Conservation (phyloP, 176 grass and related monocot genomes). For the Carex scoparia region DNA sequence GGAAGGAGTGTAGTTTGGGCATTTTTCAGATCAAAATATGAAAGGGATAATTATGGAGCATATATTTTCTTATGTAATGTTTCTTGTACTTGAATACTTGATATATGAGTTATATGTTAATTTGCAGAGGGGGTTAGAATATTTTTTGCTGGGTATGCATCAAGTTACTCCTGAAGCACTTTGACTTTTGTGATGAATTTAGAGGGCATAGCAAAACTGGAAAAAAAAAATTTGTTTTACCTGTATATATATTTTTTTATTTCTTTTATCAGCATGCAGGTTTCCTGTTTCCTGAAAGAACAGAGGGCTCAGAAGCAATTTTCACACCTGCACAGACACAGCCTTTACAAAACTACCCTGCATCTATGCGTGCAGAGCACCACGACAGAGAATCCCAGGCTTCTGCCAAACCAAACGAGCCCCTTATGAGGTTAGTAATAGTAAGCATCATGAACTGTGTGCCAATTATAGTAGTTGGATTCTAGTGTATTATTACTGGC, state of each 20-base stretch:
- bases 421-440: conserved; percentile 48
- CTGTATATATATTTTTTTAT: conserved; percentile 35
- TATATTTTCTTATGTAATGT: neutral
- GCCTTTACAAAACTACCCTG: conserved; percentile 75
- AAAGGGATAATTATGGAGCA: neutral
- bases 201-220: neutral
- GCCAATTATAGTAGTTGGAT: neutral
- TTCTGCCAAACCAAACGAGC: conserved; percentile 43
- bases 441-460: neutral
- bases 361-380: conserved; percentile 42
- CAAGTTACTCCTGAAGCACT: neutral
- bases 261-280: conserved; percentile 52
- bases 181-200: conserved; percentile 5
- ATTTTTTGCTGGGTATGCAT: neutral
- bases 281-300: conserved; percentile 72
- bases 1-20: neutral
- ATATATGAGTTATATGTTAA: neutral
- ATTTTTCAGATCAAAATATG: neutral
- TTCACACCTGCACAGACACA: conserved; percentile 84
- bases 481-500: neutral
- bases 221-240: conserved; percentile 13
- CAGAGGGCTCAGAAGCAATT: conserved; percentile 58
- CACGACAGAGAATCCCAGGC: conserved; percentile 49
- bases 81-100: neutral
- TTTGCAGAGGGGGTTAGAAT: neutral